Evolutionary conservation across 2,329 filamentous ascomycete species (phyloP).

Genomic region (Fusarium incarnatum): DNA sequence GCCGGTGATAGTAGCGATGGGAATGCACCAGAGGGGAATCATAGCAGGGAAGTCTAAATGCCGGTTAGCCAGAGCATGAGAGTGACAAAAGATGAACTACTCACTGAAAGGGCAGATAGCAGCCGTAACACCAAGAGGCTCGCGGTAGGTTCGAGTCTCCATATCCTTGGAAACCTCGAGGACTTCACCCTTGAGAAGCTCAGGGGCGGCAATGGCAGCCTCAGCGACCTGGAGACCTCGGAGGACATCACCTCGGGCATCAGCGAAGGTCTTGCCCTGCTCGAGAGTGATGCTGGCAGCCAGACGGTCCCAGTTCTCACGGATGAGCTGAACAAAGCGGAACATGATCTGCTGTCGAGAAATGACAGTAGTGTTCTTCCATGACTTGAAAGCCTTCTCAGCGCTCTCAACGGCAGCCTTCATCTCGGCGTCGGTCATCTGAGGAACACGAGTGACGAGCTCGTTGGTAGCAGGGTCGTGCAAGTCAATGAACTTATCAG

Average conservation of each 20-base stretch:
- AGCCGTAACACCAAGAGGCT: conserved; percentile 83
- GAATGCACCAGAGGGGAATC: conserved; percentile 93
- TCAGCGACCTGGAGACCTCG: conserved; percentile 87
- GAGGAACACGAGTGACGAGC: conserved; percentile 83
- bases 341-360: conserved; percentile 88
- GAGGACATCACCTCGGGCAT: conserved; percentile 84
- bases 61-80: conserved; percentile 14
- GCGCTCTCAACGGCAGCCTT: conserved; percentile 80
- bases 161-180: conserved; percentile 90
- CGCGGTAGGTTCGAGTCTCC: conserved; percentile 85
- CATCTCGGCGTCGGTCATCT: conserved; percentile 83
- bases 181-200: conserved; percentile 84
- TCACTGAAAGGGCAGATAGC: conserved; percentile 89
- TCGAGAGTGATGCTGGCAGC: conserved; percentile 88
- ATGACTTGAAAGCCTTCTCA: conserved; percentile 78
- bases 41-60: conserved; percentile 85
- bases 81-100: conserved; percentile 48
- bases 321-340: conserved; percentile 82
- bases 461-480: conserved; percentile 88
- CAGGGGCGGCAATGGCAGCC: conserved; percentile 82
- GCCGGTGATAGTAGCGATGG: conserved; percentile 83
- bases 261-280: conserved; percentile 89
- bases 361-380: conserved; percentile 78
- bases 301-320: conserved; percentile 86
- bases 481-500: conserved; percentile 81